Conservation (phyloP, 306 rosid species). For the Sechiopsis laciniata region DNA sequence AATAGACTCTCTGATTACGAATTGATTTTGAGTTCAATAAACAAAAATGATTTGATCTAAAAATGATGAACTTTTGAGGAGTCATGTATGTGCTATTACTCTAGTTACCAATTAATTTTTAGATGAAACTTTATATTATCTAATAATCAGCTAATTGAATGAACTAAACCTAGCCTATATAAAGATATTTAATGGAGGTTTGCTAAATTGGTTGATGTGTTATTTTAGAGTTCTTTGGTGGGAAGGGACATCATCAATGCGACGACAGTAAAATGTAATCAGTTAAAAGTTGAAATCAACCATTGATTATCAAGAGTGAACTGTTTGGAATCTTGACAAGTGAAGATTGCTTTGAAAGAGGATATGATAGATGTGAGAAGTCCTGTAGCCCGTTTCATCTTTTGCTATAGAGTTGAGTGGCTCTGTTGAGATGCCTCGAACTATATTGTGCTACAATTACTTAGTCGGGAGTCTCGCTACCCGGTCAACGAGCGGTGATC, state of each 20-base stretch:
- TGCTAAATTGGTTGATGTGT: neutral
- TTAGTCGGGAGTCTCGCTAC: too few species aligned
- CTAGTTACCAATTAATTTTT: too few species aligned
- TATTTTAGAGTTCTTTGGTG: conserved; percentile 1
- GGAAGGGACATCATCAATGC: neutral
- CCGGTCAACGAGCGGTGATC: too few species aligned
- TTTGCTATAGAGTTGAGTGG: neutral
- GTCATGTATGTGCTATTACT: too few species aligned
- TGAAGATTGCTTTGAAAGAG: conserved; percentile 12
- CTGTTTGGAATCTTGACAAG: neutral
- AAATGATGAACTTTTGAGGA: too few species aligned
- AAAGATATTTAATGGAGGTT: neutral
- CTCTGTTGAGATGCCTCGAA: too few species aligned
- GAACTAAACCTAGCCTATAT: neutral
- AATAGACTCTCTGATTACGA: too few species aligned
- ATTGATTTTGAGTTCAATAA: too few species aligned
- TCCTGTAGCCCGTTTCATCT: neutral
- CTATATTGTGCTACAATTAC: too few species aligned
- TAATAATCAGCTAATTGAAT: neutral
- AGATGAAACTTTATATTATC: too few species aligned
- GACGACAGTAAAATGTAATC: neutral
- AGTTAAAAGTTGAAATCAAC: neutral
- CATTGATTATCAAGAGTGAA: neutral
- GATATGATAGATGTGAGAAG: neutral
- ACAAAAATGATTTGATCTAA: too few species aligned